These are phyloP conservation scores for Suhomyces terraborum DNA, from an alignment of 1,139 yeast genomes.

Conservation along the genomic window DNA sequence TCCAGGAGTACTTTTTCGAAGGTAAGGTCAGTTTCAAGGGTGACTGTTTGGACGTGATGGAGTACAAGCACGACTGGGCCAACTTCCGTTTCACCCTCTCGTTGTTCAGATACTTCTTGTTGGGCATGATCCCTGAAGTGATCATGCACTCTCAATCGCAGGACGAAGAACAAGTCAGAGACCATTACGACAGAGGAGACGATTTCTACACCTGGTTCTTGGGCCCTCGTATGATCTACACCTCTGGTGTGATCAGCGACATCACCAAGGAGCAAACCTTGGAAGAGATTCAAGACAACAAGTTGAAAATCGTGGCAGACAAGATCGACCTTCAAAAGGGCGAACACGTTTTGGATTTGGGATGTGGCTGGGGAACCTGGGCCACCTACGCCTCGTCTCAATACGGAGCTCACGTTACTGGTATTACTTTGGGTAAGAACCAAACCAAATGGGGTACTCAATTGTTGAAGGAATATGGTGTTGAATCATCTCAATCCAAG, in stretches of 20 bases:
- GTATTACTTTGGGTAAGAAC: slow-evolving; percentile 85
- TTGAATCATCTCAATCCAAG: slow-evolving; percentile 66
- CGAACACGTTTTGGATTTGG: slow-evolving; percentile 78
- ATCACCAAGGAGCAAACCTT: slow-evolving; percentile 71
- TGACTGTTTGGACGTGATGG: slow-evolving; percentile 80
- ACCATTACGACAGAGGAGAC: slow-evolving; percentile 95
- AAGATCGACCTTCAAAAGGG: slow-evolving; percentile 75
- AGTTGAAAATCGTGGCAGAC: slow-evolving; percentile 83
- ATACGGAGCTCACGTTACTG: slow-evolving; percentile 85
- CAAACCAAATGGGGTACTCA: slow-evolving; percentile 90
- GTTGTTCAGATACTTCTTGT: slow-evolving; percentile 76
- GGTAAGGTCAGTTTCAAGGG: slow-evolving; percentile 87
- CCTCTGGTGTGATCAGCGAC: slow-evolving; percentile 82
- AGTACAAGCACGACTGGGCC: slow-evolving; percentile 92
- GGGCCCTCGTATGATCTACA: slow-evolving; percentile 94
- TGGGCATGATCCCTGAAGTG: slow-evolving; percentile 93
- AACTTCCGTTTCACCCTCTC: slow-evolving; percentile 75
- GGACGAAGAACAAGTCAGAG: slow-evolving; percentile 96
- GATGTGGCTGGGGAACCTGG: slow-evolving; percentile 97
- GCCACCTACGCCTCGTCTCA: slow-evolving; percentile 82
- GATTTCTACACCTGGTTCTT: slow-evolving; percentile 93
- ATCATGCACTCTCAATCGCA: slow-evolving; percentile 89
- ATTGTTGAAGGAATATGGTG: slow-evolving; percentile 68
- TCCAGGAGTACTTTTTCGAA: slow-evolving; percentile 84
- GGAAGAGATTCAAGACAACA: slow-evolving; percentile 89